Evolutionary conservation across 352 stramenopile species (phyloP), one percentile per base, ranked within the genome.

Genomic region (Pythium rhizo-oryzae): DNA sequence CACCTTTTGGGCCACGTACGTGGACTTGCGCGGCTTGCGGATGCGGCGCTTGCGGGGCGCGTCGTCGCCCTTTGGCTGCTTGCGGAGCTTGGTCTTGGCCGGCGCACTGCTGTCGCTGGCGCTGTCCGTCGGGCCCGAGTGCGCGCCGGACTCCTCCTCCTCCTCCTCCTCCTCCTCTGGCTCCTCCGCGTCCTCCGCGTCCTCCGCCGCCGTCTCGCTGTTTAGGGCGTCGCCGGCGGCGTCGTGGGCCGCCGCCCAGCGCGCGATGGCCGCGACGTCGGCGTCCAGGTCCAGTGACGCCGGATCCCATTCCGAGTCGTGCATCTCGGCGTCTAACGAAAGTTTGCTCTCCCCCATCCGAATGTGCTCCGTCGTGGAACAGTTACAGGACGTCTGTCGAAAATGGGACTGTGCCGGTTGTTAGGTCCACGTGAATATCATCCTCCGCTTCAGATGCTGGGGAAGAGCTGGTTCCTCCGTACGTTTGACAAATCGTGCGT

Each of bases 21-120:
- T 71, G 8, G 64, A 37, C 28, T 71, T 71, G 56, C 64, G 64
- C 4, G 54, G 47, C 63, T 65, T 71, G 30, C 19, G 12, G 18
- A 43, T 7, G 15, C 41, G 41, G 41, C 41, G 41, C 41, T 12
- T 47, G 41, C 41, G 41, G 1, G 41, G 41, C 13, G 41, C 59
- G 33, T 52, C 47, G 47, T 43, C 1, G 53, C 37, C 24, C 46
- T 46, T 51, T 35, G 23, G 21, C 2, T 44, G 54, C 55, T 69
- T 63, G 21, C 47, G 63, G 25, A 25, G 11, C 12, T 8, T 16
- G 19, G 9, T 8, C 5, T 16, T 13, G 18, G 15, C 9, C 35
- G 33, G 21, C 19, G 53, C 44, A 5, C 15, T 52, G 21, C 41
- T 61, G 54, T 49, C 46, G 44, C 58, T 57, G 18, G 44, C 44